Evolutionary conservation across 2,329 filamentous ascomycete species (phyloP).

Genomic region (Colletotrichum tabaci): DNA sequence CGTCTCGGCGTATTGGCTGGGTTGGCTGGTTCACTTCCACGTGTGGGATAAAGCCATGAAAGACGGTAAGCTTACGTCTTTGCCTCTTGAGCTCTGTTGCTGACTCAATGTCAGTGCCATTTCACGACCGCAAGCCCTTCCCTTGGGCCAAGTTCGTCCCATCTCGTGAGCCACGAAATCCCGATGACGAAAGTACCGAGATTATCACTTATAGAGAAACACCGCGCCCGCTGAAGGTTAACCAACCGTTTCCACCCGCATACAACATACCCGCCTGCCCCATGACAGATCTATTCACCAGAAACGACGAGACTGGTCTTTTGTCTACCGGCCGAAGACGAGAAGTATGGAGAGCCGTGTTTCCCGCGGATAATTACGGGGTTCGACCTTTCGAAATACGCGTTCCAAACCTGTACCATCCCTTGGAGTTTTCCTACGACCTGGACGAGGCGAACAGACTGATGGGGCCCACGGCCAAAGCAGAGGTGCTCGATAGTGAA

Average conservation of each 20-base stretch:
- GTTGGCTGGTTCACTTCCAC: background rate
- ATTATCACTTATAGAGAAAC: background rate
- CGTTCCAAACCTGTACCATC: background rate
- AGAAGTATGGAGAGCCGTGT: background rate
- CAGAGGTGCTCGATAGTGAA: background rate
- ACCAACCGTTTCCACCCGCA: background rate
- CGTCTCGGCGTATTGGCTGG: background rate
- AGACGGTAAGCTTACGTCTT: background rate
- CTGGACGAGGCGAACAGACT: background rate
- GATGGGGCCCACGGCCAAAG: background rate
- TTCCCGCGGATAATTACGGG: background rate
- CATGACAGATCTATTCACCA: background rate
- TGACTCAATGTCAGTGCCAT: background rate
- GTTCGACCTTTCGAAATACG: background rate
- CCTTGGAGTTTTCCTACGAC: background rate
- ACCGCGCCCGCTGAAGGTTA: background rate
- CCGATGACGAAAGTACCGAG: background rate
- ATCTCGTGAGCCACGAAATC: background rate
- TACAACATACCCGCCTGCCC: background rate
- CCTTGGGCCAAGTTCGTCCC: background rate
- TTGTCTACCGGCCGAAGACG: background rate
- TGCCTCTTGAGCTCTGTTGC: background rate
- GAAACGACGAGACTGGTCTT: background rate
- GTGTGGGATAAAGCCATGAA: background rate
- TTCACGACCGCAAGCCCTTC: background rate